Base-by-base conservation (phyloP, 306 rosid genomes). In the Arachis hypogaea region DNA sequence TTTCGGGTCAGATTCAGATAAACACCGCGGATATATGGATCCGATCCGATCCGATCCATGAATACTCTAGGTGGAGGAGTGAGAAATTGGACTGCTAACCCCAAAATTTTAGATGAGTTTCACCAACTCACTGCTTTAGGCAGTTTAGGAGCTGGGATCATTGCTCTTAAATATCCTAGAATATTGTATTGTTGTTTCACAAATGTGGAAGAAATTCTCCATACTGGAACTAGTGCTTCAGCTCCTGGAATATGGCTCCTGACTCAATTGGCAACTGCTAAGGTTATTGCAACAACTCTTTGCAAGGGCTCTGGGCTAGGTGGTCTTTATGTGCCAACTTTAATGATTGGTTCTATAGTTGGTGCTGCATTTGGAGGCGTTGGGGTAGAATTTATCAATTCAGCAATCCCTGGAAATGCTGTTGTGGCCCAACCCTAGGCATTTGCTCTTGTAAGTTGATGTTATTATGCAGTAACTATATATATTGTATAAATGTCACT, bases 291-390 rank as follows among this genome's bases (percentile, higher is more conserved):
- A 14, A 94, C 99, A 30, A 93, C 99, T 56, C 90, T 94, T 69
- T 94, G 99, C 86, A 94, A 94, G 90, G 99, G 99, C 36, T 94
- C 99, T 69, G 96, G 97, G 73, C 93, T 94, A 6, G 99, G 99
- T 52, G 99, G 99, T 68, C 90, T 94, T 59, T 94, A 94, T 78
- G 99, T 97, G 12, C 99, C 99, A 14, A 94, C 97, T 88, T 88
- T 94, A 86, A 94, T 94, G 99, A 92, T 94, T 57, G 99, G 99
- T 69, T 94, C 99, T 68, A 97, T 97, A 11, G 93, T 92, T 77
- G 99, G 99, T 82, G 99, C 99, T 75, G 96, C 92, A 18, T 94
- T 94, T 84, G 99, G 99, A 73, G 99, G 99, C 74, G 85, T 80
- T 33, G 96, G 97, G 65, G 97, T 96, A 42, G 90, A 89, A 83